These are phyloP conservation scores for Citrus cavaleriei DNA, from an alignment of 345 rosid species.

Conservation along the genomic window DNA sequence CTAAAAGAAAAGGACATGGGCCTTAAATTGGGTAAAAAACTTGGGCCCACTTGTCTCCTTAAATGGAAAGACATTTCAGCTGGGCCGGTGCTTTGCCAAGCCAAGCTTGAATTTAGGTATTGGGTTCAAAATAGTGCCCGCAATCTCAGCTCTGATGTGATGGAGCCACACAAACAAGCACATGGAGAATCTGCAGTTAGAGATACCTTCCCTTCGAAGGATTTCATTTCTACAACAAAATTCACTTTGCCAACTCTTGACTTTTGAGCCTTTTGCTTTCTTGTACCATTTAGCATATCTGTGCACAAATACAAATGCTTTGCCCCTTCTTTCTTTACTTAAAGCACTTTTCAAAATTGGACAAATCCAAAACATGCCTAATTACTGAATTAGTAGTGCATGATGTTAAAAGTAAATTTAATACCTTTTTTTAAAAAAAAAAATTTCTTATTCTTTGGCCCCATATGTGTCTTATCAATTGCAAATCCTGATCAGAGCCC, in stretches of 20 bases:
- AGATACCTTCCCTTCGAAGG: not conserved
- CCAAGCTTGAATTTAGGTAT: not conserved
- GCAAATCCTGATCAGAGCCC: slow-evolving; percentile 37
- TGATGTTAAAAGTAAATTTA: not conserved
- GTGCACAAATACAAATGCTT: not conserved
- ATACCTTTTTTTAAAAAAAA: not conserved
- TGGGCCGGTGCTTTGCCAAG: not conserved
- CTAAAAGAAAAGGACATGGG: not conserved
- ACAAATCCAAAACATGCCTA: slow-evolving; percentile 9
- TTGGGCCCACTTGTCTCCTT: not conserved
- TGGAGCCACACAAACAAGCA: not conserved
- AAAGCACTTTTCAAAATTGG: not conserved
- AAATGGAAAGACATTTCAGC: not conserved
- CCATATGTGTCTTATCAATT: slow-evolving; percentile 8
- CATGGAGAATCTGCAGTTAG: not conserved
- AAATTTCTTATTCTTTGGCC: slow-evolving; percentile 11
- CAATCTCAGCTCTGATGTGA: not conserved
- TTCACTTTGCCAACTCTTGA: not conserved
- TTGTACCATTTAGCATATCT: not conserved
- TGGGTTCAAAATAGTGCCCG: not conserved
- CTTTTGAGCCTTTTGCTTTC: not conserved
- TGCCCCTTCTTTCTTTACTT: not conserved
- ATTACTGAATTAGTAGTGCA: not conserved
- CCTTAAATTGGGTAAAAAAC: not conserved
- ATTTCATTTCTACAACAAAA: not conserved